Evolutionary conservation across 805 yeast genomes (phyloP), one percentile per base, ranked within the genome.

Genomic region (Monosporozyma aerobia): DNA sequence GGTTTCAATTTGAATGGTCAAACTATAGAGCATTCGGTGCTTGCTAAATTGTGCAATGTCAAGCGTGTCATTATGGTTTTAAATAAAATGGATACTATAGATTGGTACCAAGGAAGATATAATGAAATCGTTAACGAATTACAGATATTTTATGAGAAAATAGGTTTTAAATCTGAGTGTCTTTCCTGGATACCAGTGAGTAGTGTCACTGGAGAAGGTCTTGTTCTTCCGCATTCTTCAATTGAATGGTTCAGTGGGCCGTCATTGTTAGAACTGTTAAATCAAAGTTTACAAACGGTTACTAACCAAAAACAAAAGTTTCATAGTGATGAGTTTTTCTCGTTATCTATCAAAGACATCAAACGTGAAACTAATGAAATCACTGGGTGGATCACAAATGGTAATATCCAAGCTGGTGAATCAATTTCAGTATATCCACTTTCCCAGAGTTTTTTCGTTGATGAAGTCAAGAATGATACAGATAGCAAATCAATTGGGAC

Each of bases 131-230:
- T 85, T 59, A 73, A 80, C 61, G 92, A 92, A 72, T 77, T 94
- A 58, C 79, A 79, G n/a, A 58, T 66, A 25, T 92, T 83, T 76
- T 78, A 92, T 68, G 83, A 79, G 65, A 87, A 85, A 64, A 81
- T 87, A 63, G 97, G 97, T 32, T 89, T 87, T 73, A 75, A 75
- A 57, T 83, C 83, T 71, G 83, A 83, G 44, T 92, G 90, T 63
- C 80, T 94, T 48, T 69, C 79, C 19, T 87, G 82, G 76, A 88
- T 92, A 87, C 98, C 99, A 35, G 96, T 90, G 51, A 87, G 96
- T 23, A 97, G 97, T 51, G 87, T 77, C 73, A 85, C 95, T 46
- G 98, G 98, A 62, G 94, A 90, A 53, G 97, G 97, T 59, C 77
- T 92, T 69, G 86, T 86, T 71, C 94, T 87, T 41, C 78, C 87